phyloP scores from a whole-genome alignment of 2,329 filamentous ascomycete genomes.

The Aureobasidium musti region DNA sequence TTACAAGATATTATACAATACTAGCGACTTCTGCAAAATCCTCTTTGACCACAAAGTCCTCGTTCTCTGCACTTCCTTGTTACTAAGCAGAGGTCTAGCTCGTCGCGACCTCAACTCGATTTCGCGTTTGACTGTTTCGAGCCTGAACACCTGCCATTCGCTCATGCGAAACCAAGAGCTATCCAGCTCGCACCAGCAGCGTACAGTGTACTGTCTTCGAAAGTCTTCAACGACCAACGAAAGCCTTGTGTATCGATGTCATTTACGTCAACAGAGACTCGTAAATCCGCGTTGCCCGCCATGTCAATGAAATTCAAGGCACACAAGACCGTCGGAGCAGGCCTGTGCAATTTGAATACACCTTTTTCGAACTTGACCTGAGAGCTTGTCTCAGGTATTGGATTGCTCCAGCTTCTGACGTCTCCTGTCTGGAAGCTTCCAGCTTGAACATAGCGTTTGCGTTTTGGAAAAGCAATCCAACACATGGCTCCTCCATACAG shows the following conservation, averaged over 20 bases:
- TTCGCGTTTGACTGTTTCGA: background rate
- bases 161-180: conserved; percentile 31
- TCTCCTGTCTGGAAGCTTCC: conserved; percentile 37
- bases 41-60: background rate
- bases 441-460: conserved; percentile 36
- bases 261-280: conserved; percentile 34
- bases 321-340: conserved; percentile 35
- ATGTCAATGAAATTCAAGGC: conserved; percentile 39
- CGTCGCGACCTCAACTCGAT: background rate
- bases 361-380: conserved; percentile 34
- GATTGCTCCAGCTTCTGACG: conserved; percentile 34
- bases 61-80: background rate
- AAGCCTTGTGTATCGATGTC: conserved; percentile 37
- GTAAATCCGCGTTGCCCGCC: conserved; percentile 36
- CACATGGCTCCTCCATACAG: conserved; percentile 37
- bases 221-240: conserved; percentile 37
- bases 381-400: conserved; percentile 32
- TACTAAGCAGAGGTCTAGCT: background rate
- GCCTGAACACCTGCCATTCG: background rate
- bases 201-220: conserved; percentile 34
- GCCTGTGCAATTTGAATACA: conserved; percentile 31
- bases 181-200: conserved; percentile 38
- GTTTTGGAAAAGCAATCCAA: conserved; percentile 39
- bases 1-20: conserved; percentile 9
- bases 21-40: background rate